These are phyloP conservation scores for Metarhizium anisopliae DNA, from an alignment of 2,329 filamentous ascomycete genomes.

Conservation along the genomic window DNA sequence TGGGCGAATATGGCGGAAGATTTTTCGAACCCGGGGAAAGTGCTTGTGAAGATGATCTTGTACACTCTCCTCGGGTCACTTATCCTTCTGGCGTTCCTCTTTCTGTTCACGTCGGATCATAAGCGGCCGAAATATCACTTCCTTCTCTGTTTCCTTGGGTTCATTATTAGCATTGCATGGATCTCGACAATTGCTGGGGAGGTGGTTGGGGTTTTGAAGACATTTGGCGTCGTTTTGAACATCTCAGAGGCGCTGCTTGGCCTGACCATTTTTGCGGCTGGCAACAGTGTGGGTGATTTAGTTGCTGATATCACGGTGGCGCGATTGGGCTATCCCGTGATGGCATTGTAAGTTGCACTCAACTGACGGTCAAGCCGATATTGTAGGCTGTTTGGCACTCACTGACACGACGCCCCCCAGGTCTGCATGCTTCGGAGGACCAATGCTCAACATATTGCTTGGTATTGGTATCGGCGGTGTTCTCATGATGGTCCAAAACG, in stretches of 20 bases:
- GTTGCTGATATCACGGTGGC: constrained; percentile 94
- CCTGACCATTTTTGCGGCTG: constrained; percentile 90
- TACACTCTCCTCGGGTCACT: constrained; percentile 62
- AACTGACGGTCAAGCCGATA: not conserved
- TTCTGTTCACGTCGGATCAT: constrained; percentile 59
- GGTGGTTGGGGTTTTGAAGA: constrained; percentile 90
- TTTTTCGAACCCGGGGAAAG: constrained; percentile 37
- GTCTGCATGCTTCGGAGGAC: constrained; percentile 94
- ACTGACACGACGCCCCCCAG: constrained; percentile 20
- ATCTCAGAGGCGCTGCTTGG: constrained; percentile 94
- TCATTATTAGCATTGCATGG: constrained; percentile 88
- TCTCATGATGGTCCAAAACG: constrained; percentile 72
- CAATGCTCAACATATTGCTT: constrained; percentile 93
- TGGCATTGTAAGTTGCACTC: constrained; percentile 58
- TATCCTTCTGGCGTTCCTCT: constrained; percentile 54
- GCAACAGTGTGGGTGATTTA: constrained; percentile 88
- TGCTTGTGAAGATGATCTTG: constrained; percentile 48
- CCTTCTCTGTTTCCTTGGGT: constrained; percentile 79
- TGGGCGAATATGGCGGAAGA: constrained; percentile 61
- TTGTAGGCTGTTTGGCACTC: not conserved
- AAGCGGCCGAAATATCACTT: constrained; percentile 65
- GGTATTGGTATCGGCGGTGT: constrained; percentile 88
- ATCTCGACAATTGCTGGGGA: constrained; percentile 93
- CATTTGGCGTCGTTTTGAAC: constrained; percentile 80
- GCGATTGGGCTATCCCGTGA: constrained; percentile 86